phyloP scores from a whole-genome alignment of 2,329 filamentous ascomycete species.

The Periglandula ipomoeae region DNA sequence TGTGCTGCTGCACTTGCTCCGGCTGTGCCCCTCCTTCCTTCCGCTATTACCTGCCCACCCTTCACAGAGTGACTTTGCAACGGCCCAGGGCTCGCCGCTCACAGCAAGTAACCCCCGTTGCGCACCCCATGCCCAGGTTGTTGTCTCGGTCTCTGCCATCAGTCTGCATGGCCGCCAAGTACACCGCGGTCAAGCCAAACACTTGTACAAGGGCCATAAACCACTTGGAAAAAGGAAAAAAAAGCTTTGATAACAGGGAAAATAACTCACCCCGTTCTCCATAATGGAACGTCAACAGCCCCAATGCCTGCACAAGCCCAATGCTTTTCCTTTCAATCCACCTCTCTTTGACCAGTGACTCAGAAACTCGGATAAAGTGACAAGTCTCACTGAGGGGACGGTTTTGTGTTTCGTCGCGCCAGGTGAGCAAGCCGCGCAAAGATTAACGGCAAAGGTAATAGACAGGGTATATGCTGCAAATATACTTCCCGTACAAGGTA shows the following conservation, averaged over 20 bases:
- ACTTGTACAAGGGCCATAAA: neutral
- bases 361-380: neutral
- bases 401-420: too few relatives aligned
- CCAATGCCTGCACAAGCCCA: neutral
- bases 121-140: neutral
- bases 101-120: neutral
- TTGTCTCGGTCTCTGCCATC: neutral
- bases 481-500: neutral
- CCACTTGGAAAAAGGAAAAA: neutral
- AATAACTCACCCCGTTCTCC: constrained; percentile 13
- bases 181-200: neutral
- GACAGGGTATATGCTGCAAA: neutral
- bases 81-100: neutral
- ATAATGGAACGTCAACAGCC: constrained; percentile 9
- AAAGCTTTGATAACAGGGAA: neutral
- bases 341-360: neutral
- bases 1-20: neutral
- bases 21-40: neutral
- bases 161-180: neutral
- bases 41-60: neutral
- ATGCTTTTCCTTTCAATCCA: neutral
- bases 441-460: neutral
- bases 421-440: neutral
- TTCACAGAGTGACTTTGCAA: neutral
- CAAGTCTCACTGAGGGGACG: too few relatives aligned